Base-by-base conservation (phyloP, 345 rosid species). In the Pseudoturritis turrita region DNA sequence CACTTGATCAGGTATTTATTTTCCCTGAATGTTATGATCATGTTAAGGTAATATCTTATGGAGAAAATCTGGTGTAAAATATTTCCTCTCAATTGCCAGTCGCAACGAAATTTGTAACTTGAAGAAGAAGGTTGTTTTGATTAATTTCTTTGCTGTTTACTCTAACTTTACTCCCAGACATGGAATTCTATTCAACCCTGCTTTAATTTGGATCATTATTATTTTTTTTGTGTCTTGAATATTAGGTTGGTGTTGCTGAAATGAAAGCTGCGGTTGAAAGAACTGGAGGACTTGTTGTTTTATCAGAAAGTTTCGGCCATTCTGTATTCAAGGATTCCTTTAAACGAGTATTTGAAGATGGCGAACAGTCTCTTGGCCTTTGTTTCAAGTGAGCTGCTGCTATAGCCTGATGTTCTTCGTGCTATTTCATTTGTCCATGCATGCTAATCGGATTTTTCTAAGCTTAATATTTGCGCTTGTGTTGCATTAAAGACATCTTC, bases 251-350 rank as follows among this genome's bases (percentile, higher is more conserved):
- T 75, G 88, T 96, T 65, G 97, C 99, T 28, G 99, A 96, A 86
- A 92, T 96, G 97, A 96, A 96, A 86, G 90, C 91, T 74, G 87
- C 89, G 6, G 96, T 96, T 63, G 99, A 96, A 79, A 87, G 91
- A 83, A 90, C 96, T 47, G 97, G 99, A 72, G 99, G 99, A 22
- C 92, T 92, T 71, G 97, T 87, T 79, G 99, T 96, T 75, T 82
- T 92, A 72, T 78, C 99, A 3, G 99, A 96, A 81, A 96, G 99
- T 81, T 96, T 96, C 71, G 99, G 98, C 56, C 99, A 96, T 83
- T 86, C 97, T 54, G 99, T 96, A 53, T 96, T 96, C 71, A 96
- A 88, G 78, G 91, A 87, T 71, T 96, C 99, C 74, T 92, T 96
- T 56, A 96, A 84, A 81, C 96, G 90, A 62, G 80, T 96, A 40